Evolutionary conservation across 441 rosid genomes (phyloP), one percentile per base, ranked within the genome.

Genomic region (Metrosideros polymorpha): DNA sequence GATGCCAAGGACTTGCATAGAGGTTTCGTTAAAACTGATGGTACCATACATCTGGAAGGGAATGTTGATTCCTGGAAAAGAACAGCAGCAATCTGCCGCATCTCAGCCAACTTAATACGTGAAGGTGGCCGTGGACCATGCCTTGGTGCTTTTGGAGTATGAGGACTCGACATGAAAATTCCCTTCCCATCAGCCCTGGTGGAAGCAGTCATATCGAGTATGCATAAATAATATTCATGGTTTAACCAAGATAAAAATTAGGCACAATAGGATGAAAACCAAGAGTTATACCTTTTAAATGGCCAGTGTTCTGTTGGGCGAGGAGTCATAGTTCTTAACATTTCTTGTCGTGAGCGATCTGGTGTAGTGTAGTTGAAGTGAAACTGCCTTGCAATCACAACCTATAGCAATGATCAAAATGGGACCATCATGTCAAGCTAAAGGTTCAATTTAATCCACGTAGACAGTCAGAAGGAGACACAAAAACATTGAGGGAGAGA

Each of bases 331-430:
- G 87, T 92, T 39, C 93, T 92, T 87, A 96, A 88, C 95, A 94
- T 89, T 87, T 96, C 99, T 90, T 94, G 99, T 43, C 99, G 90
- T 84, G 97, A 93, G 45, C 97, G 95, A 92, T 94, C 96, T 45
- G 99, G 99, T 43, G 99, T 97, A 56, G 99, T 97, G 89, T 92
- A 97, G 90, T 97, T 96, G 87, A 97, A 97, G 88, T 97, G 92
- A 61, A 88, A 91, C 88, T 96, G 99, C 86, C 98, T 91, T 10
- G 99, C 99, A 89, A 92, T 49, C 89, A 91, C 71, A 88, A 91
- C 95, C 98, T 95, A 91, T 83, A 84, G 39, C 32, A 71, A 71
- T 42, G 17, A 71, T 71, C 87, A 93, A 18, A 86, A 29, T 55
- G 85, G 88, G 47, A 76, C 52, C 55, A 56, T 14, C 66, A 85